These are phyloP conservation scores for Rubia balearica DNA, from an alignment of 305 asterid genomes.

Conservation along the genomic window DNA sequence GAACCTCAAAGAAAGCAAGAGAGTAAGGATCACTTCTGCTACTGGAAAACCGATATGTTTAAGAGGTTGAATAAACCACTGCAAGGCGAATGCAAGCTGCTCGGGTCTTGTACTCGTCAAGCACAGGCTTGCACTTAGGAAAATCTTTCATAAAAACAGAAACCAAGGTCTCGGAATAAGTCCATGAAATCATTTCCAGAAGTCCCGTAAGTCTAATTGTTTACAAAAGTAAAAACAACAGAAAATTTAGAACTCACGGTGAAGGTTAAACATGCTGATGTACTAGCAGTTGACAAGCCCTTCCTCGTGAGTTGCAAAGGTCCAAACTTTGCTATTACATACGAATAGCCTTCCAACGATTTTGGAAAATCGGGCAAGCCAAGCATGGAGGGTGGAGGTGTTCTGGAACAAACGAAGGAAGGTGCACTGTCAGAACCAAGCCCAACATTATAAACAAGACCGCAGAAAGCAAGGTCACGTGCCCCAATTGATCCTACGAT, in stretches of 20 bases:
- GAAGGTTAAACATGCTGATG: conserved; percentile 88
- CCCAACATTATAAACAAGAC: conserved; percentile 70
- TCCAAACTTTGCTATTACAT: conserved; percentile 66
- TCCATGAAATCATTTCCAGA: conserved; percentile 7
- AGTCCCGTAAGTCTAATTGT: not conserved
- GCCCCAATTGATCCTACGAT: conserved; percentile 90
- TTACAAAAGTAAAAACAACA: not conserved
- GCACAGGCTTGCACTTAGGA: conserved; percentile 97
- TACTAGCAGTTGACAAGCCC: conserved; percentile 71
- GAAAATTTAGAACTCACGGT: conserved; percentile 45
- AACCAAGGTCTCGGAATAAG: conserved; percentile 19
- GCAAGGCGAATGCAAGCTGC: conserved; percentile 89
- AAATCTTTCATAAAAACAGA: conserved; percentile 46
- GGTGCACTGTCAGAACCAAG: conserved; percentile 81
- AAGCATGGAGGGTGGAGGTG: conserved; percentile 68
- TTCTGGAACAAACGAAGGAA: conserved; percentile 65
- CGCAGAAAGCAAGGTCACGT: conserved; percentile 73
- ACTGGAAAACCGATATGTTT: conserved; percentile 63
- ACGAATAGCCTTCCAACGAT: conserved; percentile 69
- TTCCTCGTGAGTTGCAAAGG: conserved; percentile 75
- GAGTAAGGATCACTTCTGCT: conserved; percentile 80
- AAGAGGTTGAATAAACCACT: conserved; percentile 79
- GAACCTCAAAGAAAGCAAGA: conserved; percentile 79
- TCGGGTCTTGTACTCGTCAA: conserved; percentile 84
- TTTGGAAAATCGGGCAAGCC: conserved; percentile 51